Evolutionary conservation across 1,284 basidiomycete genomes (phyloP).

Genomic region (Macrocystidia cucumis): DNA sequence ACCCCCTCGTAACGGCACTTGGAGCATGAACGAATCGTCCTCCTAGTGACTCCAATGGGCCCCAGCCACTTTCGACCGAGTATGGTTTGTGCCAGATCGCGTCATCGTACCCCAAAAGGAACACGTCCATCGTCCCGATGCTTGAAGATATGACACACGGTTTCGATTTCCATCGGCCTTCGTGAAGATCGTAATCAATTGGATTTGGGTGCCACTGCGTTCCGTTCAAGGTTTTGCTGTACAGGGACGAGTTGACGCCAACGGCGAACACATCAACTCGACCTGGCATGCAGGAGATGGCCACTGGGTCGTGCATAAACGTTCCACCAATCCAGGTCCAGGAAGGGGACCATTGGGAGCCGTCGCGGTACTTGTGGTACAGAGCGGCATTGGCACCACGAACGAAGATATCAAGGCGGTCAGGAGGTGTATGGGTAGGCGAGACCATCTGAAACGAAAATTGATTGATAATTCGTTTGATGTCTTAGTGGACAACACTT

Average conservation of each 20-base stretch:
- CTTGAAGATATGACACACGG: constrained; percentile 7
- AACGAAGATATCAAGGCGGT: constrained; percentile 9
- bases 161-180: constrained; percentile 7
- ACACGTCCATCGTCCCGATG: constrained; percentile 6
- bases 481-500: too few species aligned
- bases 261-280: constrained; percentile 10
- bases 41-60: too few species aligned
- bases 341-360: constrained; percentile 4
- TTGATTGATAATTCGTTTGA: too few species aligned
- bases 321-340: constrained; percentile 5
- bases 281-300: constrained; percentile 8
- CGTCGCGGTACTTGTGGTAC: constrained; percentile 10
- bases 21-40: too few species aligned
- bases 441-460: too few species aligned
- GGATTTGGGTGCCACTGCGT: constrained; percentile 2
- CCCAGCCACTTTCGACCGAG: too few species aligned
- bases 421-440: too few species aligned
- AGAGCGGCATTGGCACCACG: constrained; percentile 9
- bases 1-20: too few species aligned
- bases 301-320: constrained; percentile 3
- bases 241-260: constrained; percentile 6
- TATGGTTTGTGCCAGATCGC: too few species aligned
- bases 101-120: constrained; percentile 9
- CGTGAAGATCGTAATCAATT: constrained; percentile 6
- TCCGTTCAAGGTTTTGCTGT: constrained; percentile 10